Conservation (phyloP, 129 eudicot species). For the Flaveria ramosissima region DNA sequence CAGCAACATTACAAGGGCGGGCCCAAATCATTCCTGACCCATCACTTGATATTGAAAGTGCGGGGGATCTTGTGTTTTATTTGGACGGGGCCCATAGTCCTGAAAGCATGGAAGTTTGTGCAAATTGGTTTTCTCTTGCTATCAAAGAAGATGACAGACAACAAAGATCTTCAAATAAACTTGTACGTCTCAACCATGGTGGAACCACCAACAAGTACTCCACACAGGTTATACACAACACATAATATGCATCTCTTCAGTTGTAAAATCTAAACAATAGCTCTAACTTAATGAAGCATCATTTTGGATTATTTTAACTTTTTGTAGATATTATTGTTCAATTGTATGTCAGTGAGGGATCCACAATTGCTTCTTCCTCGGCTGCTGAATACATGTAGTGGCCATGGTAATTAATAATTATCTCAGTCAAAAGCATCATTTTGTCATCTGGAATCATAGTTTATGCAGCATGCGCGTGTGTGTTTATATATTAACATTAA, state of each 20-base stretch:
- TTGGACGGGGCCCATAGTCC: slow-evolving; percentile 99
- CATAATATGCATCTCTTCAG: neutral
- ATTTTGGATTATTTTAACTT: neutral
- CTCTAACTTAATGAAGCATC: slow-evolving; percentile 8
- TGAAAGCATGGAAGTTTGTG: slow-evolving; percentile 98
- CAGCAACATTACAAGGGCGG: slow-evolving; percentile 86
- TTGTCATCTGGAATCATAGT: slow-evolving; percentile 9
- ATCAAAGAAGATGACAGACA: slow-evolving; percentile 55
- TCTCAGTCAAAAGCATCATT: slow-evolving; percentile 16
- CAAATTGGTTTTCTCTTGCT: slow-evolving; percentile 74
- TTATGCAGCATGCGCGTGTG: neutral
- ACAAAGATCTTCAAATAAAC: slow-evolving; percentile 36
- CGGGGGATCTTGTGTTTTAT: slow-evolving; percentile 72
- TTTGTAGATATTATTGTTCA: slow-evolving; percentile 91
- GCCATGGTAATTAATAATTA: slow-evolving; percentile 78
- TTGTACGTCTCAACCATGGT: slow-evolving; percentile 30
- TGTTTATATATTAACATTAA: neutral
- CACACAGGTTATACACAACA: slow-evolving; percentile 56
- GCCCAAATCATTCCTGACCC: slow-evolving; percentile 81
- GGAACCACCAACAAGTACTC: slow-evolving; percentile 48
- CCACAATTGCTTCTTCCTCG: slow-evolving; percentile 95
- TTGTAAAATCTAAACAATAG: neutral
- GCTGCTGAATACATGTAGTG: slow-evolving; percentile 67
- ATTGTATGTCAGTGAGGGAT: slow-evolving; percentile 96
- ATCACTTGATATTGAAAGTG: slow-evolving; percentile 51